Evolutionary conservation across 768 basidiomycete genomes (phyloP), one percentile per base, ranked within the genome.

Genomic region (Rhodotorula babjevae): DNA sequence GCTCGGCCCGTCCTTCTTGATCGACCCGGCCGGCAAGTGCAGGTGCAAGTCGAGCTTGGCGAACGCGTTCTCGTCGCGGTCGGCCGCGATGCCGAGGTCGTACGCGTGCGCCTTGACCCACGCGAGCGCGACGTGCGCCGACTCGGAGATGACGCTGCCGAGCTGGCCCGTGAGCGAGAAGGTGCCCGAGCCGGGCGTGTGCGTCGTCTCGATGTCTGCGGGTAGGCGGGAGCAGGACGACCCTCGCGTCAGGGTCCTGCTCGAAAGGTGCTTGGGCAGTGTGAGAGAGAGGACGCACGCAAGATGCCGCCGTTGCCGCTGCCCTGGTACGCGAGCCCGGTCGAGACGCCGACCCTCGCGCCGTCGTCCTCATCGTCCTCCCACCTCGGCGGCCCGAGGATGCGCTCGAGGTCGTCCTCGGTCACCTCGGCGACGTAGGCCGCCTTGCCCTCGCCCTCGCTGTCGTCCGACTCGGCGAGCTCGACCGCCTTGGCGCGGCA

Each of bases 1-100:
- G 78, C 90, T 91, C 0, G 93, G 92, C 0, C 93, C 93, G 77
- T 95, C 93, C 82, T 95, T 96, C 85, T 88, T 92, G 81, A 93
- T 90, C 4, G 92, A 90, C 0, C 93, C 94, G 2, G 90, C 86
- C 1, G 93, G 94, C 16, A 95, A 83, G 79, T 96, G 93, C 29
- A 82, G 72, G 63, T 97, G 93, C 18, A 97, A 82, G 78, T 97
- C 92, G 59, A 93, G 86, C 15, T 87, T 84, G 77, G 89, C 89
- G 74, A 95, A 82, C 31, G 70, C 74, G 72, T 81, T 77, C 44
- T 75, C 67, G 0, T 52, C 60, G 12, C n/a, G 29, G 15, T 63
- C 44, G 0, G 58, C 8, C 21, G 77, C 56, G 46, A 82, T 76
- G 9, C 81, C 82, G 47, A 82, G 74, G 18, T 74, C 74, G 66